Conservation (phyloP, 2,329 filamentous ascomycete genomes). For the Aspergillus sp. region DNA sequence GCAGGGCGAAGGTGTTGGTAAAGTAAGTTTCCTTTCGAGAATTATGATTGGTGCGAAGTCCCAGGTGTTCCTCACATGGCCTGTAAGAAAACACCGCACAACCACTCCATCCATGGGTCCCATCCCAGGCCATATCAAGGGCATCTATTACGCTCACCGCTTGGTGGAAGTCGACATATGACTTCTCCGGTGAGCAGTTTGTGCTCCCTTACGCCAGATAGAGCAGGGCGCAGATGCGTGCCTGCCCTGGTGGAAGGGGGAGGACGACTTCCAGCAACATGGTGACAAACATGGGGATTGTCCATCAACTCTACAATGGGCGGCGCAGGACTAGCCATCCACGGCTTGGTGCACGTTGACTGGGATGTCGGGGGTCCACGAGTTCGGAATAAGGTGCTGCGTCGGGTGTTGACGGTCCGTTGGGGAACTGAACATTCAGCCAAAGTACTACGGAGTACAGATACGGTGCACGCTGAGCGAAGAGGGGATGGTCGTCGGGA, state of each 20-base stretch:
- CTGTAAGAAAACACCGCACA: neutral
- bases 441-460: too few relatives aligned
- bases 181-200: neutral
- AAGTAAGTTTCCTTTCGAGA: too few relatives aligned
- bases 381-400: too few relatives aligned
- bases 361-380: too few relatives aligned
- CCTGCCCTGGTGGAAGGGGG: neutral
- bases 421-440: neutral
- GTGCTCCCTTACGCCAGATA: neutral
- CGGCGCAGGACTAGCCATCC: neutral
- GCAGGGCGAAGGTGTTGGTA: too few relatives aligned
- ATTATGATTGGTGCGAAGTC: too few relatives aligned
- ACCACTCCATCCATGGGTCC: neutral
- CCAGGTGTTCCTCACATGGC: neutral
- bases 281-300: conserved; percentile 11
- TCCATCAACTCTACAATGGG: conserved; percentile 6
- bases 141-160: neutral
- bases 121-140: neutral
- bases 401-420: neutral
- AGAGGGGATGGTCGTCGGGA: neutral
- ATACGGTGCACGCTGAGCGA: neutral
- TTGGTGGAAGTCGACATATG: neutral
- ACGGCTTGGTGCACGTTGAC: neutral
- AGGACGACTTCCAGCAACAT: conserved; percentile 4
- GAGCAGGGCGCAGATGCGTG: neutral